Evolutionary conservation across 1,139 yeast genomes (phyloP), one percentile per base, ranked within the genome.

Genomic region (Yamadazyma atlantica): DNA sequence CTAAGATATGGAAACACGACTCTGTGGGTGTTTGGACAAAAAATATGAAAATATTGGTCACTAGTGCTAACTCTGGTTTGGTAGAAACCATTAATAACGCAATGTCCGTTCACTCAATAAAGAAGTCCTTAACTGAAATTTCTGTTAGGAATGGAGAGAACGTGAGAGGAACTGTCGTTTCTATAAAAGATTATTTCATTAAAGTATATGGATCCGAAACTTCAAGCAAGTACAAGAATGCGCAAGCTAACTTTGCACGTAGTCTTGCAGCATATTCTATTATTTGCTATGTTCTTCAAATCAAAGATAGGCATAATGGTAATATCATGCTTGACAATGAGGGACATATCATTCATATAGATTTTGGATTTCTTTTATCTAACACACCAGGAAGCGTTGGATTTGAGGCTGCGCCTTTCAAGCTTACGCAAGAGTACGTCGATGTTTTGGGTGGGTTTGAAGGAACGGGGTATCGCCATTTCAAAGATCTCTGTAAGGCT

Each of bases 41-140:
- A 50, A 74, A 82, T 44, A 92, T 92, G 97, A 82, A 86, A 48
- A 92, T 92, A 42, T 68, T 92, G 42, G 83, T 92, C 29, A 92
- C 98, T 0, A 86, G 95, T 50, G 88, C 95, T 2, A 82, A 81
- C 39, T 79, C 96, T 0, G 98, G 97, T 0, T 66, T 92, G 31
- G 97, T 92, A 4, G 97, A 92, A 57, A 92, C 98, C 0, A 92
- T 92, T 35, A 92, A 92, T 1, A 89, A 92, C 63, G 96, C 97
- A 0, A 73, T 90, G 50, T 87, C 96, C 5, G 78, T 92, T 29
- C 98, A 92, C 55, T 89, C 97, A 2, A 87, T 92, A 46, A 92
- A 92, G 50, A 92, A 92, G 58, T 87, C 97, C 0, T 58, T 92
- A 38, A 89, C 97, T 0, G 86, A 85, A 42, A 69, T 84, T 14